Evolutionary conservation across 306 rosid genomes (phyloP).

Genomic region (Fragaria vesca): DNA sequence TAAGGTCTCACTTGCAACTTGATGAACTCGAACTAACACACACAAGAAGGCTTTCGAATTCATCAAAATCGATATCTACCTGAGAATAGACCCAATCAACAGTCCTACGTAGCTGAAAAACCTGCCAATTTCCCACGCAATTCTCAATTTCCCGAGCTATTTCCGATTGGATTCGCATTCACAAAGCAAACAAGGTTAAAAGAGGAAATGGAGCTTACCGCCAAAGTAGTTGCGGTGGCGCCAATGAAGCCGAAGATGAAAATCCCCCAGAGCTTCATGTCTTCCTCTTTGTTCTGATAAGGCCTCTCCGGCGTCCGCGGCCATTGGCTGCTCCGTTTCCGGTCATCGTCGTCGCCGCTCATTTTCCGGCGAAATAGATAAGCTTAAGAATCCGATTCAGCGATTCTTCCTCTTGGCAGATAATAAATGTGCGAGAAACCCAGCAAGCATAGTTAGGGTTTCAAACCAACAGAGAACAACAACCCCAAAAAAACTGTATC

Average conservation of each 20-base stretch:
- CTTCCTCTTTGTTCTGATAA: slow-evolving; percentile 40
- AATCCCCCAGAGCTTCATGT: slow-evolving; percentile 68
- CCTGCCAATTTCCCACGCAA: slow-evolving; percentile 52
- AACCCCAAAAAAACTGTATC: too few relatives aligned
- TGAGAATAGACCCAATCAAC: slow-evolving; percentile 75
- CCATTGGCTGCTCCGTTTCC: slow-evolving; percentile 36
- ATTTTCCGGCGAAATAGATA: slow-evolving; percentile 28
- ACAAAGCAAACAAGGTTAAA: not conserved
- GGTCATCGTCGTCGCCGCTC: slow-evolving; percentile 43
- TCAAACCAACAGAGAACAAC: too few relatives aligned
- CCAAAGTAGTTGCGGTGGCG: slow-evolving; percentile 84
- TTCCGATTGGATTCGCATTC: not conserved
- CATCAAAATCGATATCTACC: slow-evolving; percentile 39
- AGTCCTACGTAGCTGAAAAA: slow-evolving; percentile 75
- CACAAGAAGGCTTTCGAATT: not conserved
- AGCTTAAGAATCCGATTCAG: slow-evolving; percentile 12
- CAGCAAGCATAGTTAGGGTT: slow-evolving; percentile 31
- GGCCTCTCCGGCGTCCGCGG: slow-evolving; percentile 29
- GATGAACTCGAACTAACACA: not conserved
- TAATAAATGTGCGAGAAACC: slow-evolving; percentile 26
- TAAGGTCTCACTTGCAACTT: not conserved
- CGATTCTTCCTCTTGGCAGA: slow-evolving; percentile 15
- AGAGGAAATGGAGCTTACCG: slow-evolving; percentile 44
- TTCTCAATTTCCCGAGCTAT: not conserved
- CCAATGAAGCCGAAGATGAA: slow-evolving; percentile 77